These are phyloP conservation scores for Alternaria solani DNA, from an alignment of 2,329 filamentous ascomycete species.

Conservation along the genomic window DNA sequence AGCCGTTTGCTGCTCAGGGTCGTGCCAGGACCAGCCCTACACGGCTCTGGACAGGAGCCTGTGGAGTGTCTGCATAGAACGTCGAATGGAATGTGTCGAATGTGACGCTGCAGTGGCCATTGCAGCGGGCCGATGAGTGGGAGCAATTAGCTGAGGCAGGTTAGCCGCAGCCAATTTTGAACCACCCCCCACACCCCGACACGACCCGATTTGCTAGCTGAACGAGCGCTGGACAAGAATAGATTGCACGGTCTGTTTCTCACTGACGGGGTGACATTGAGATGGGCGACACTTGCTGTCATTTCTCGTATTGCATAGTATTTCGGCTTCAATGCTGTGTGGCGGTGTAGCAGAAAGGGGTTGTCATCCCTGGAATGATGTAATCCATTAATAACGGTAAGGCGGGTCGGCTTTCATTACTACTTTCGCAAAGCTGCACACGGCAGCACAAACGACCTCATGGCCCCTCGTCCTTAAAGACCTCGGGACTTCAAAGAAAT, in stretches of 20 bases:
- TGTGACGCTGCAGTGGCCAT: constrained; percentile 10
- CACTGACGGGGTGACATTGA: constrained; percentile 1
- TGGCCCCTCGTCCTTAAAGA: background rate
- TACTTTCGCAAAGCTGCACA: background rate
- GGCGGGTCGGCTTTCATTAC: background rate
- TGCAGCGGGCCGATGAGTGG: background rate
- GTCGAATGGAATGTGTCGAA: constrained; percentile 8
- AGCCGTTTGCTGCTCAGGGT: constrained; percentile 1
- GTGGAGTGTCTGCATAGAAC: constrained; percentile 5
- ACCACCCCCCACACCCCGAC: background rate
- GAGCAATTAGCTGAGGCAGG: background rate
- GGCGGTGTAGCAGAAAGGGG: background rate
- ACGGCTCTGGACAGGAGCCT: background rate
- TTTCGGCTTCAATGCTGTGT: background rate
- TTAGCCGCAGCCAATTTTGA: constrained; percentile 8
- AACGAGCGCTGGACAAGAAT: constrained; percentile 2
- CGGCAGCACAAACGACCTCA: background rate
- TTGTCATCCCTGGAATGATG: background rate
- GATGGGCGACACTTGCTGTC: constrained; percentile 15
- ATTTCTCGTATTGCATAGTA: constrained; percentile 11
- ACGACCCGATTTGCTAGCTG: background rate
- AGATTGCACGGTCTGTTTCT: constrained; percentile 5
- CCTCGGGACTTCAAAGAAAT: background rate
- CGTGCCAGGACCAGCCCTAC: constrained; percentile 1
- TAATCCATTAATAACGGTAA: background rate